A percentile compares a stretch with the other conserved stretches of the same genome.
Conservation (phyloP, 495 filamentous ascomycete species). For the Cenococcum geophilum region DNA sequence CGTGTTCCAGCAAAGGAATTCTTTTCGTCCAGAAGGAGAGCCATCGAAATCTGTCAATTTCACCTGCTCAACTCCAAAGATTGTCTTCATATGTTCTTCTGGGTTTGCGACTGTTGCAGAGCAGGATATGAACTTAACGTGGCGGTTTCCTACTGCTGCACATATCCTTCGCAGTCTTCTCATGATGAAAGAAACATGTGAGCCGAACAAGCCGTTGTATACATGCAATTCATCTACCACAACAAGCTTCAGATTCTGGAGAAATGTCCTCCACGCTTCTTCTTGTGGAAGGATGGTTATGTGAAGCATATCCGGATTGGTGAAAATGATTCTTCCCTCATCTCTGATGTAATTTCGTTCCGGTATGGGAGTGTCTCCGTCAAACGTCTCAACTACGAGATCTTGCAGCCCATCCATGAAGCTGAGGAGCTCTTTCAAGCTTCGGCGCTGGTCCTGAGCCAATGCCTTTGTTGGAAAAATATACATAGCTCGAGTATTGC, state of each 20-base stretch:
- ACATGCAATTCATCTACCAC: conserved; percentile 81
- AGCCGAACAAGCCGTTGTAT: conserved; percentile 91
- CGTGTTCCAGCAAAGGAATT: conserved; percentile 97
- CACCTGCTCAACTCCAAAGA: conserved; percentile 83
- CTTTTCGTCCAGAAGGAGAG: conserved; percentile 87
- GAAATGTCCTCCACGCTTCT: conserved; percentile 77
- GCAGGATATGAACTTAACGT: conserved; percentile 91
- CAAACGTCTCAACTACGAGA: conserved; percentile 82
- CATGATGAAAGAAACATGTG: conserved; percentile 94
- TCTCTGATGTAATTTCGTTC: conserved; percentile 76
- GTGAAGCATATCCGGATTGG: conserved; percentile 98
- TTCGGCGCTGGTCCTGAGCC: conserved; percentile 89
- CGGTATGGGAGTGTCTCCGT: conserved; percentile 84
- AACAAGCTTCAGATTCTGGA: conserved; percentile 84
- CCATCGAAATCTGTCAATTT: conserved; percentile 83
- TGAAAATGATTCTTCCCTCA: conserved; percentile 90
- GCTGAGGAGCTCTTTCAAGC: conserved; percentile 73
- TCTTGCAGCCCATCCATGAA: conserved; percentile 74
- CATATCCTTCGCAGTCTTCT: conserved; percentile 81
- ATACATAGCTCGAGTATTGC: conserved; percentile 80
- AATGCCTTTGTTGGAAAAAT: conserved; percentile 98
- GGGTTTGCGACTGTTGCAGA: conserved; percentile 97
- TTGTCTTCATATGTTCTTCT: conserved; percentile 80
- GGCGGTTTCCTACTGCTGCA: conserved; percentile 80
- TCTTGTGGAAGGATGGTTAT: conserved; percentile 91